phyloP scores from a whole-genome alignment of 2,329 filamentous ascomycete species.

The Chrysosphaeria jannelii region DNA sequence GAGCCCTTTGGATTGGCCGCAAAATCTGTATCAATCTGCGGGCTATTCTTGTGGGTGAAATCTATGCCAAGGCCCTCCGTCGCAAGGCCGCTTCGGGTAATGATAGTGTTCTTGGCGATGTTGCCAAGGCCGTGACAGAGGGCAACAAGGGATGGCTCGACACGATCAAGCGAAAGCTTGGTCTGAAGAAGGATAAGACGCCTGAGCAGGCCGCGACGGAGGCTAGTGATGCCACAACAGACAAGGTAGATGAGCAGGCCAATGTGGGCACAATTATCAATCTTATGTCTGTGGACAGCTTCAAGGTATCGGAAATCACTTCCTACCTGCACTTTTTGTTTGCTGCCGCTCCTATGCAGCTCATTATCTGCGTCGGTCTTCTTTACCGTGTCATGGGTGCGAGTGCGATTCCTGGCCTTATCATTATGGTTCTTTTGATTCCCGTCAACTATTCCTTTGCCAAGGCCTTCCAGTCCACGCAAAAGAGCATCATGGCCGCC shows the following conservation, averaged over 20 bases:
- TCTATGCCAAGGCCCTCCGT: constrained; percentile 83
- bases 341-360: constrained; percentile 67
- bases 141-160: constrained; percentile 13
- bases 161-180: constrained; percentile 24
- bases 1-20: constrained; percentile 75
- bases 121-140: too few relatives aligned
- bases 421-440: constrained; percentile 66
- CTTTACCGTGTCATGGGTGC: constrained; percentile 75
- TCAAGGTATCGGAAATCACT: constrained; percentile 88
- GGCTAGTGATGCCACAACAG: too few relatives aligned
- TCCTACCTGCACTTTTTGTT: constrained; percentile 92
- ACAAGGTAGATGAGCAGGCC: constrained; percentile 37
- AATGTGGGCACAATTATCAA: constrained; percentile 98
- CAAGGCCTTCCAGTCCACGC: constrained; percentile 54
- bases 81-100: constrained; percentile 57
- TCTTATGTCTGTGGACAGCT: constrained; percentile 96
- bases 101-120: constrained; percentile 47
- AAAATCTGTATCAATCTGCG: constrained; percentile 82
- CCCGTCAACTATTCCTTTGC: constrained; percentile 79
- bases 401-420: constrained; percentile 77
- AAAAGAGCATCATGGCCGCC: constrained; percentile 72
- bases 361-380: constrained; percentile 49
- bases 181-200: constrained; percentile 19
- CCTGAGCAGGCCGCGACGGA: constrained; percentile 9
- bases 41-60: constrained; percentile 87